A percentile compares a stretch with the other conserved stretches of the same genome.
phyloP scores from a whole-genome alignment of 768 basidiomycete species.

The Inosperma sp. region DNA sequence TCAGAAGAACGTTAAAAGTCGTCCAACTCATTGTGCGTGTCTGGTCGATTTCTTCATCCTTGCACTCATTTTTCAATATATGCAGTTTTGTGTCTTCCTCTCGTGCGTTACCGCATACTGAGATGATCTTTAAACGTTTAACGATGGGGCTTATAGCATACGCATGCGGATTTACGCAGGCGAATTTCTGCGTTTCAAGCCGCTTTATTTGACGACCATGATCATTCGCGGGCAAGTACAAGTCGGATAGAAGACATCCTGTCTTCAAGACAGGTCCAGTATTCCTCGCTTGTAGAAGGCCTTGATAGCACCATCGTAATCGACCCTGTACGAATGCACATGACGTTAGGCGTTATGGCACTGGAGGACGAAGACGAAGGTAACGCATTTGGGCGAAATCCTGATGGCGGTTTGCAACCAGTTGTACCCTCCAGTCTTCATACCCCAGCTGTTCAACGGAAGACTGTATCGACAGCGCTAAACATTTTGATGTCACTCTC shows the following conservation, averaged over 20 bases:
- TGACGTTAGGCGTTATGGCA: constrained; percentile 73
- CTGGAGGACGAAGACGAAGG: constrained; percentile 31
- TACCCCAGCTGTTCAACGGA: constrained; percentile 9
- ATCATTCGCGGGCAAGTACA: background rate
- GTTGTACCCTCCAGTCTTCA: too few relatives aligned
- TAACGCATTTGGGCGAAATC: too few relatives aligned
- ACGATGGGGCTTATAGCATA: constrained; percentile 19
- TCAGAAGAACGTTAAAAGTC: background rate
- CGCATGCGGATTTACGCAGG: constrained; percentile 35
- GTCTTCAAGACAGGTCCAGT: background rate
- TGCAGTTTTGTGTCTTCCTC: constrained; percentile 31
- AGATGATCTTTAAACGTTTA: background rate
- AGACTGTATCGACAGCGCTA: constrained; percentile 40
- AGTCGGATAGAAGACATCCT: background rate
- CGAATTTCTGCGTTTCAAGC: constrained; percentile 36
- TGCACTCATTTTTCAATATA: background rate
- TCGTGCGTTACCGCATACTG: constrained; percentile 16
- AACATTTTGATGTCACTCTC: constrained; percentile 39
- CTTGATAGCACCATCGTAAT: constrained; percentile 60
- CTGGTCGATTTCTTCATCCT: background rate
- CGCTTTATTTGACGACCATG: constrained; percentile 36
- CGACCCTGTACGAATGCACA: constrained; percentile 54
- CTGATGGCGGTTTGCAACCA: too few relatives aligned
- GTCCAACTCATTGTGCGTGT: constrained; percentile 32
- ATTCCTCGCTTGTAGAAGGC: constrained; percentile 38